Base-by-base conservation (phyloP, 257 asterid genomes). In the Eucommia ulmoides region DNA sequence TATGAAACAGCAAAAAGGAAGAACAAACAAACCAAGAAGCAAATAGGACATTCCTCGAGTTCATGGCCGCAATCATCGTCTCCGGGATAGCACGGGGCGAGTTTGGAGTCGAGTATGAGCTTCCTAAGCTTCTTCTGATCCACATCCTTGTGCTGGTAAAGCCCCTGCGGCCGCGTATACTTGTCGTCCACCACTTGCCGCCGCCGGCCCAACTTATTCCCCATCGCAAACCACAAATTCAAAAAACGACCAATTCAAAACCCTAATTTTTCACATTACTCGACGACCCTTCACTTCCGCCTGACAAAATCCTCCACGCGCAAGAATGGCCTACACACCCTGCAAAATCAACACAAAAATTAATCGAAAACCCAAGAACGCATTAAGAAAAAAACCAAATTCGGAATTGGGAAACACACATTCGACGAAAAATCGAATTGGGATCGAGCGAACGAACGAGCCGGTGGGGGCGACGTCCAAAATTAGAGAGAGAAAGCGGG, bases 121-220 rank as follows among this genome's bases (percentile, higher is more conserved):
- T 83, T 86, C 74, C 87, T 71, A 4, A 91, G 94, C 87, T 91
- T 91, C 94, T 91, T 91, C 19, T 83, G 74, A 80, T 91, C 99
- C 75, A 91, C 97, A 70, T 91, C 92, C 64, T 68, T 91, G 68
- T 79, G 97, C 25, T 81, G 94, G 82, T 86, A 91, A 85, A 86
- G 67, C 70, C 97, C 97, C 50, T 91, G 97, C 73, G 99, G 99
- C 85, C 73, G 86, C 20, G 99, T 86, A 84, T 81, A 91, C 94
- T 86, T 86, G 72, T 91, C 97, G 66, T 91, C 95, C 79, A 86
- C 99, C 63, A 79, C 84, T 72, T 83, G 97, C 75, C 84, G 77
- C 77, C 76, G 79, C 77, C 85, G 74, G 68, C 94, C 98, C 83
- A 86, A 67, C 72, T 83, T 91, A 81, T 91, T 91, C 67, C 99